A percentile compares a stretch with the other conserved stretches of the same genome.
phyloP scores from a whole-genome alignment of 768 basidiomycete genomes.

The Cubamyces lactineus region DNA sequence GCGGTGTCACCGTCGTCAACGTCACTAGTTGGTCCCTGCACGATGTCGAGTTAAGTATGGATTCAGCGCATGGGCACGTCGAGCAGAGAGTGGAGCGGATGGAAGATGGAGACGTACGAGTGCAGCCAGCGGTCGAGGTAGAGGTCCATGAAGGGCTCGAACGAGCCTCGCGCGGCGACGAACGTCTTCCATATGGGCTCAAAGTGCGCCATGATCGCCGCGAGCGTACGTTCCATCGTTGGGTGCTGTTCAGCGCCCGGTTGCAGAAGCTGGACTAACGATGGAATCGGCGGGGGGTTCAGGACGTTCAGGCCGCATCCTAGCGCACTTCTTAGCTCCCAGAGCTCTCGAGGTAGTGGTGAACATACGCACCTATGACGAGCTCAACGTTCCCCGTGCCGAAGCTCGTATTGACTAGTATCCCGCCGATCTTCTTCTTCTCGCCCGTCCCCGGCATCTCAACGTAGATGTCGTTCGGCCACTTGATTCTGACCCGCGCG shows the following conservation, averaged over 20 bases:
- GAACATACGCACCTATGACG: constrained; percentile 67
- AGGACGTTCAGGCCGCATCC: constrained; percentile 90
- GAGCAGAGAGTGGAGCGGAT: not conserved
- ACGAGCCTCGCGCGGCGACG: constrained; percentile 64
- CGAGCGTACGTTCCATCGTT: constrained; percentile 74
- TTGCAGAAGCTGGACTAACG: constrained; percentile 70
- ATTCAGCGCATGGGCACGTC: not conserved
- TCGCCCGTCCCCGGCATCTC: constrained; percentile 54
- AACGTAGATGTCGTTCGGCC: constrained; percentile 97
- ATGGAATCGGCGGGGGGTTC: constrained; percentile 81
- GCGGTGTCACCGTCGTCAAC: constrained; percentile 75
- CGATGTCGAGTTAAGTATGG: not conserved
- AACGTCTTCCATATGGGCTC: constrained; percentile 80
- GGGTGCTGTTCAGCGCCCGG: constrained; percentile 40
- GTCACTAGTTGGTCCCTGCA: constrained; percentile 83
- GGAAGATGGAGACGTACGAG: constrained; percentile 61
- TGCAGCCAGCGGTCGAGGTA: constrained; percentile 91
- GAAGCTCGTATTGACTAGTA: constrained; percentile 88
- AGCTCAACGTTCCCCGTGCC: constrained; percentile 71
- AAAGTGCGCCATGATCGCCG: constrained; percentile 75
- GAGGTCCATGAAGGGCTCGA: constrained; percentile 76
- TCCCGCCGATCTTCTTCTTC: constrained; percentile 84
- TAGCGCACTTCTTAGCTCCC: constrained; percentile 33
- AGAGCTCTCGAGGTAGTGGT: not conserved
- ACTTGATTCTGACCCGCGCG: constrained; percentile 77